A percentile compares a stretch with the other conserved stretches of the same genome.
Conservation (phyloP, 2,329 filamentous ascomycete species). For the Falciphora oryzae region DNA sequence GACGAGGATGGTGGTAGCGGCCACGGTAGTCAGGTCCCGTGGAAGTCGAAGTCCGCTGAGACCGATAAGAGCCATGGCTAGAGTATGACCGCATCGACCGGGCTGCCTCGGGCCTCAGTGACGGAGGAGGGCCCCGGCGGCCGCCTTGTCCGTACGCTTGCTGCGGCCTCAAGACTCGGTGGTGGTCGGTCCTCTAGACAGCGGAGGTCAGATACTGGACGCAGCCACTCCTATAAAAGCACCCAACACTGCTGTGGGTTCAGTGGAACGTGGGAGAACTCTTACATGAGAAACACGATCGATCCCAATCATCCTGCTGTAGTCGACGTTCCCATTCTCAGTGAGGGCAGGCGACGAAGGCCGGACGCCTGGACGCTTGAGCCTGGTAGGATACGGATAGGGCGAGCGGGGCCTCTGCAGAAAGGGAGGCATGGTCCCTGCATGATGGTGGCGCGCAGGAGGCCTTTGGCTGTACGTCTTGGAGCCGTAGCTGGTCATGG, state of each 20-base stretch:
- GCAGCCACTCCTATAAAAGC: not conserved
- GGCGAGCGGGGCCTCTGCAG: conserved; percentile 52
- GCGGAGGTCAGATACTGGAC: not conserved
- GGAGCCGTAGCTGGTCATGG: conserved; percentile 47
- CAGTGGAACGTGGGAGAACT: conserved; percentile 1
- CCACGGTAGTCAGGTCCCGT: conserved; percentile 4
- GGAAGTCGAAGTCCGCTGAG: conserved; percentile 30
- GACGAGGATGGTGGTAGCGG: conserved; percentile 14
- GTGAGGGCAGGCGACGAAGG: conserved; percentile 44
- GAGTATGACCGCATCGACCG: conserved; percentile 34
- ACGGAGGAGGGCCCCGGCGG: conserved; percentile 32
- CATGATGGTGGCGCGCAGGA: not conserved
- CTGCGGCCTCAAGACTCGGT: conserved; percentile 34
- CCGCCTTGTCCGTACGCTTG: conserved; percentile 27
- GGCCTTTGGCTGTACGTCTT: conserved; percentile 23
- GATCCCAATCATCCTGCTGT: conserved; percentile 45
- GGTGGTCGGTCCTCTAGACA: conserved; percentile 24
- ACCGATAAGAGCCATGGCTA: conserved; percentile 17
- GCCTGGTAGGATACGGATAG: conserved; percentile 51
- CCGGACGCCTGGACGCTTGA: conserved; percentile 47
- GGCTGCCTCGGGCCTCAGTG: conserved; percentile 34
- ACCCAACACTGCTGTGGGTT: no score
- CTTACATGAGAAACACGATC: conserved; percentile 42
- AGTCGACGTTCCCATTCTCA: conserved; percentile 41
- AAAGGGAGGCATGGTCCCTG: conserved; percentile 11